phyloP scores from a whole-genome alignment of 176 grass and related monocot genomes.

The Ananas comosus region DNA sequence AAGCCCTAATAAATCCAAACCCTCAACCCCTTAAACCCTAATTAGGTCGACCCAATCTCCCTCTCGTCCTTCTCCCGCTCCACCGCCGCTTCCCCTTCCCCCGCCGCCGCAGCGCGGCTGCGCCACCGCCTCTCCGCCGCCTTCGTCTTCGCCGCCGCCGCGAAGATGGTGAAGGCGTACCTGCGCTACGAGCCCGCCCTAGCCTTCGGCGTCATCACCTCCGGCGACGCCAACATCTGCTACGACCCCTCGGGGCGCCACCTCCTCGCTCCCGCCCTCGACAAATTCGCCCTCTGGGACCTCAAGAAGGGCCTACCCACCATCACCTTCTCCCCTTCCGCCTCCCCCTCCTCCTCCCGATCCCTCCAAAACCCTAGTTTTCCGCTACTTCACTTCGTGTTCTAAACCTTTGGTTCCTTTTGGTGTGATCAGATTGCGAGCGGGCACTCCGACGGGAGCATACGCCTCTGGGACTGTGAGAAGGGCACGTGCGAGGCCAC shows the following conservation, averaged over 20 bases:
- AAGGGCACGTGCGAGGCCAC: slow-evolving; percentile 73
- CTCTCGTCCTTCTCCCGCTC: neutral
- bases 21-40: slow-evolving; percentile 28
- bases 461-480: slow-evolving; percentile 76
- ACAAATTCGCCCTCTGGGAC: slow-evolving; percentile 69
- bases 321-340: slow-evolving; percentile 41
- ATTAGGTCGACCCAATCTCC: neutral
- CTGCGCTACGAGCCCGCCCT: slow-evolving; percentile 75
- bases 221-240: slow-evolving; percentile 63
- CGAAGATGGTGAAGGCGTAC: slow-evolving; percentile 84
- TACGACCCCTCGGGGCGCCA: slow-evolving; percentile 70
- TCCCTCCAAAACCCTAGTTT: slow-evolving; percentile 1
- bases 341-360: slow-evolving; percentile 11
- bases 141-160: slow-evolving; percentile 29
- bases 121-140: neutral
- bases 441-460: slow-evolving; percentile 83
- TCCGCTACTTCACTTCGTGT: slow-evolving; percentile 1
- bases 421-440: slow-evolving; percentile 53
- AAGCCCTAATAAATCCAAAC: too few relatives aligned
- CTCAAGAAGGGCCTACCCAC: slow-evolving; percentile 70
- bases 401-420: slow-evolving; percentile 6
- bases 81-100: slow-evolving; percentile 6
- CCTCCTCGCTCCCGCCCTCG: slow-evolving; percentile 77
- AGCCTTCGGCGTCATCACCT: slow-evolving; percentile 69
- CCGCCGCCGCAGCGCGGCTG: slow-evolving; percentile 10